These are phyloP conservation scores for Yarrowia sp. DNA, from an alignment of 805 yeast genomes.

Conservation along the genomic window DNA sequence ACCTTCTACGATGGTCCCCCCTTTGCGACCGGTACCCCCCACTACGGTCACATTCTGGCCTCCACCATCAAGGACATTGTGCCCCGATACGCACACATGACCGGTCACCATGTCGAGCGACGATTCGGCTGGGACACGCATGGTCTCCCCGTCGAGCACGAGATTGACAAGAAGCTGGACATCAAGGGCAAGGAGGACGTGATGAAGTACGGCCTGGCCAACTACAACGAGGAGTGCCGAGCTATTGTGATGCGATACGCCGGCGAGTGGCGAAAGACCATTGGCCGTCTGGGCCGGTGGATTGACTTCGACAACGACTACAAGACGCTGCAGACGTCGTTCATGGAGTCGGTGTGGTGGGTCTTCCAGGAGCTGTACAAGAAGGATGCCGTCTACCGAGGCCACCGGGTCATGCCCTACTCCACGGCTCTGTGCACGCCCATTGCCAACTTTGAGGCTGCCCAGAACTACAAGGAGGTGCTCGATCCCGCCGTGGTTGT, in stretches of 20 bases:
- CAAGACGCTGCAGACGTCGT: slow-evolving; percentile 91
- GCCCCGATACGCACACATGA: slow-evolving; percentile 97
- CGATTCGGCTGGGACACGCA: slow-evolving; percentile 99
- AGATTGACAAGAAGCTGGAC: slow-evolving; percentile 95
- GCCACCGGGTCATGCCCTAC: slow-evolving; percentile 97
- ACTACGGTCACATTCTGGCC: slow-evolving; percentile 95
- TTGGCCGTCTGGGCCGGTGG: slow-evolving; percentile 97
- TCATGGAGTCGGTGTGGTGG: slow-evolving; percentile 99
- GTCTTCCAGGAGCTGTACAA: slow-evolving; percentile 85
- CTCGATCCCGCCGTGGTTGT: slow-evolving; percentile 94
- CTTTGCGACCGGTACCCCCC: slow-evolving; percentile 99
- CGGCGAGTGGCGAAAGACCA: slow-evolving; percentile 88
- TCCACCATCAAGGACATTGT: slow-evolving; percentile 96
- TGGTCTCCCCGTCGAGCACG: slow-evolving; percentile 97
- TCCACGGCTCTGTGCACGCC: slow-evolving; percentile 98
- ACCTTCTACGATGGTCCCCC: slow-evolving; percentile 99
- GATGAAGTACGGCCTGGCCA: slow-evolving; percentile 87
- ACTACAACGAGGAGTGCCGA: slow-evolving; percentile 92
- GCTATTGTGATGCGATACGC: slow-evolving; percentile 97
- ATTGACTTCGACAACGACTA: slow-evolving; percentile 98
- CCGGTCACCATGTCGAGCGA: slow-evolving; percentile 92
- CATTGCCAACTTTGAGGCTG: slow-evolving; percentile 95
- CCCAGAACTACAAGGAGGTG: slow-evolving; percentile 96
- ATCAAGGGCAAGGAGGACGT: slow-evolving; percentile 94
- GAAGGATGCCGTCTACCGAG: slow-evolving; percentile 88